Conservation (phyloP, 2,329 filamentous ascomycete species). For the Thielaviopsis musarum region DNA sequence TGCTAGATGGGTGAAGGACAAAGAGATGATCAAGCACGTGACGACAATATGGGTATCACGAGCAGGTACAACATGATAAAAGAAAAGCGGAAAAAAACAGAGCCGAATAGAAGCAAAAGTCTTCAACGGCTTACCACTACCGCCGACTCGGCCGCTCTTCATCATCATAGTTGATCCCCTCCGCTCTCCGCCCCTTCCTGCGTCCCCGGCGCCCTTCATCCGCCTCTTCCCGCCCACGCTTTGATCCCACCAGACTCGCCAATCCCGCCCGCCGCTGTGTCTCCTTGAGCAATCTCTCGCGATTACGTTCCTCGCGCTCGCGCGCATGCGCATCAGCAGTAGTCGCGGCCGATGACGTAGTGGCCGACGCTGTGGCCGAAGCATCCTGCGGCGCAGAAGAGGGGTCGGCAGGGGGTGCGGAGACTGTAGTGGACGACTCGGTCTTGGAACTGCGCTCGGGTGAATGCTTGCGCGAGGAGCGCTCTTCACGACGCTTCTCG, state of each 20-base stretch:
- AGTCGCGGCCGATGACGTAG: conserved; percentile 19
- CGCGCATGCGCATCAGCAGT: conserved; percentile 44
- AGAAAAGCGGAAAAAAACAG: not conserved
- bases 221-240: conserved; percentile 33
- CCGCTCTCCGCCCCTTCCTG: conserved; percentile 14
- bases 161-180: conserved; percentile 38
- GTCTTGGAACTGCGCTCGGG: conserved; percentile 11
- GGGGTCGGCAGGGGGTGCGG: not conserved
- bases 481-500: conserved; percentile 22
- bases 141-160: conserved; percentile 39
- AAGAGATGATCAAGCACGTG: not conserved
- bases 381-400: not conserved
- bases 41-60: not conserved
- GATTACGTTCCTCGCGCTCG: conserved; percentile 49
- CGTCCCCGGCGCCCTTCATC: conserved; percentile 17
- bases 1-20: not conserved
- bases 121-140: conserved; percentile 23
- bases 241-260: conserved; percentile 27
- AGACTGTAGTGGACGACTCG: not conserved
- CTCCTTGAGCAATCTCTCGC: conserved; percentile 51
- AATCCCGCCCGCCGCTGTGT: conserved; percentile 46
- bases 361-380: conserved; percentile 17
- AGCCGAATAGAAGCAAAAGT: not conserved
- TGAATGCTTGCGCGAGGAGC: conserved; percentile 20
- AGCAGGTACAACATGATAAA: not conserved